Evolutionary conservation across 2,329 filamentous ascomycete species (phyloP), one percentile per base, ranked within the genome.

Genomic region (Aspergillus latus): DNA sequence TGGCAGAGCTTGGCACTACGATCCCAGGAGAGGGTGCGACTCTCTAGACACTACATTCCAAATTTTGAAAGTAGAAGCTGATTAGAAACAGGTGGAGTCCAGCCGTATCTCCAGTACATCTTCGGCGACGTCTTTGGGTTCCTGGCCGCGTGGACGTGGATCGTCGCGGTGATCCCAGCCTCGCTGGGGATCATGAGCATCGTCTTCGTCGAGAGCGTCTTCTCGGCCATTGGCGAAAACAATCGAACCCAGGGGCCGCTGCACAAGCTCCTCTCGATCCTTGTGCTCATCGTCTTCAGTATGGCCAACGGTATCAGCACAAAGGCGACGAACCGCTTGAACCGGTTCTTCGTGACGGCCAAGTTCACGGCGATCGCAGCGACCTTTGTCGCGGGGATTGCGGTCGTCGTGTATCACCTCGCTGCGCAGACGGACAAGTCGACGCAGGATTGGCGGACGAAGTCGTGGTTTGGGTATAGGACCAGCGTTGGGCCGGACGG

Each of bases 111-210:
- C 0, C 60, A 59, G 36, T 62, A 62, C 37, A 58, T 57, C 2
- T 62, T 61, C 15, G 60, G 60, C 16, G 60, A 62, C n/a, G 44
- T 61, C 6, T 59, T 61, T 15, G 60, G 60, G 1, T 62, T 61
- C n/a, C 57, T 62, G 5, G 57, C 60, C 0, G 60, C 60, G 5
- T 62, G 60, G 60, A 62, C 60, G 2, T 62, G 60, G 60, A 59
- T 62, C n/a, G 53, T 62, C 11, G 60, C 59, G 0, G 55, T 62
- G 5, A 61, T 62, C 44, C 60, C 60, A 0, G 60, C 60, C 4
- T 61, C 60, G 9, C 50, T 62, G 28, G 59, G 54, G 3, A 61
- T 62, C 36, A 49, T 62, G 13, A 61, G 60, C 50, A 62, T 62
- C 9, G 60, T 61, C 5, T 61, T 62, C 9, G 51, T 62, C 7